A percentile compares a stretch with the other conserved stretches of the same genome.
These are phyloP conservation scores for Triticum timopheevii DNA, from an alignment of 176 grass and related monocot species.

Conservation along the genomic window DNA sequence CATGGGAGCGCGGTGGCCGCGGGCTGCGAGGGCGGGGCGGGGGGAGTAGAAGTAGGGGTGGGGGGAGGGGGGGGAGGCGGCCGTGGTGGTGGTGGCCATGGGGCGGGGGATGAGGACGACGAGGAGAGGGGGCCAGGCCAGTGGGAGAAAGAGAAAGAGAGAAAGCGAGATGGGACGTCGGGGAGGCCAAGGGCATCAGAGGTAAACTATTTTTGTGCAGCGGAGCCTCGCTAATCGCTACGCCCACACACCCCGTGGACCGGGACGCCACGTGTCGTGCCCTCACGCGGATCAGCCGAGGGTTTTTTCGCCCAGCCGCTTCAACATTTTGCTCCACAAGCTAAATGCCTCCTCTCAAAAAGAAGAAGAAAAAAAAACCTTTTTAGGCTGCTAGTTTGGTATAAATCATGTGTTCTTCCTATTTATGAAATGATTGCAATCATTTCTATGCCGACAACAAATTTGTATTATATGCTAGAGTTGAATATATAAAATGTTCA, in stretches of 20 bases:
- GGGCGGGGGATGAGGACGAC: not conserved
- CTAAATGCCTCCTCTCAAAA: too few relatives aligned
- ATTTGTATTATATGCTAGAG: not conserved
- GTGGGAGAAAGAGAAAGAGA: constrained; percentile 40
- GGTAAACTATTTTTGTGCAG: constrained; percentile 53
- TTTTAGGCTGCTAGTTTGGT: too few relatives aligned
- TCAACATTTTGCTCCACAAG: too few relatives aligned
- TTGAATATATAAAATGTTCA: not conserved
- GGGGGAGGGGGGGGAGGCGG: not conserved
- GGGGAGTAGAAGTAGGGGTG: constrained; percentile 8
- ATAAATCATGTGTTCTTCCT: too few relatives aligned
- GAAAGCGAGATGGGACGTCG: constrained; percentile 44
- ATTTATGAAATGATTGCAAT: not conserved
- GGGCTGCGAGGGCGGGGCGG: not conserved
- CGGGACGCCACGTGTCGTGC: constrained; percentile 14
- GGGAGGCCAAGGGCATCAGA: constrained; percentile 40
- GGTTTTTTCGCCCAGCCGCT: not conserved
- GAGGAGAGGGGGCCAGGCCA: constrained; percentile 6
- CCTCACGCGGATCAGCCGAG: not conserved
- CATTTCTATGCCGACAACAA: not conserved
- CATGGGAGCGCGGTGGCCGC: not conserved
- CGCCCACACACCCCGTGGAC: constrained; percentile 1
- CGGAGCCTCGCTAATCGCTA: constrained; percentile 43
- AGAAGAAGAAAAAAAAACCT: too few relatives aligned
- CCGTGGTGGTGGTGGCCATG: constrained; percentile 28